Percentiles rank a stretch among this genome's conserved stretches.
These are phyloP conservation scores for Eutrema japonicum DNA, from an alignment of 345 rosid genomes.

Conservation along the genomic window DNA sequence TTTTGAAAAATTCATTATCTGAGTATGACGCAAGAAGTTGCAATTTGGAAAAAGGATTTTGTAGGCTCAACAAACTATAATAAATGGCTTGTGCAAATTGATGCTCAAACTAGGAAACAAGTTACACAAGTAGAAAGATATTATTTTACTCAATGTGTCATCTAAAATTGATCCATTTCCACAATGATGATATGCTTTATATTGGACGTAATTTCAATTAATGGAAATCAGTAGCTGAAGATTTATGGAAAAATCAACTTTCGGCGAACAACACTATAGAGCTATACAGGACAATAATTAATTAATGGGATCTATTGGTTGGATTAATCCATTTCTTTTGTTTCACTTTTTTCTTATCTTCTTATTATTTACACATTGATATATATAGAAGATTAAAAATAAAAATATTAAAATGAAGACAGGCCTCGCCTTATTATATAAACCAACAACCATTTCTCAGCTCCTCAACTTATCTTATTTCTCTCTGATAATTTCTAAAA, in stretches of 20 bases:
- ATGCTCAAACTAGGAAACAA: conserved; percentile 7
- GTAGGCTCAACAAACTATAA: too few species aligned
- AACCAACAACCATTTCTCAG: conserved; percentile 39
- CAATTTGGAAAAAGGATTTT: too few species aligned
- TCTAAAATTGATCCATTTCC: not conserved
- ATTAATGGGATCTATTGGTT: conserved; percentile 15
- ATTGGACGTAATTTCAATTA: conserved; percentile 16
- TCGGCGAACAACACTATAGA: conserved; percentile 16
- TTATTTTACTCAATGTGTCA: not conserved
- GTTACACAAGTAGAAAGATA: conserved; percentile 3
- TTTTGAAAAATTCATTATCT: too few species aligned
- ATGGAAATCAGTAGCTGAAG: conserved; percentile 25
- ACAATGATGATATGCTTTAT: conserved; percentile 12
- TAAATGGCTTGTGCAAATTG: conserved; percentile 1
- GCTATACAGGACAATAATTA: conserved; percentile 2
- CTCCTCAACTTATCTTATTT: conserved; percentile 30
- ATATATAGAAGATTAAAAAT: not conserved
- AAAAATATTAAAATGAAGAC: conserved; percentile 1
- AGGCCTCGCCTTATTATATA: conserved; percentile 35
- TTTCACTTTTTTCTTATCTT: conserved; percentile 13
- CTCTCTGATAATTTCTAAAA: conserved; percentile 22
- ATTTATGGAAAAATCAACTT: conserved; percentile 4
- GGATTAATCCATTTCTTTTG: conserved; percentile 20
- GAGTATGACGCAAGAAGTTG: too few species aligned
- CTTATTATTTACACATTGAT: conserved; percentile 17